Evolutionary conservation across 495 filamentous ascomycete genomes (phyloP).

Genomic region (Annulohypoxylon maeteangense): DNA sequence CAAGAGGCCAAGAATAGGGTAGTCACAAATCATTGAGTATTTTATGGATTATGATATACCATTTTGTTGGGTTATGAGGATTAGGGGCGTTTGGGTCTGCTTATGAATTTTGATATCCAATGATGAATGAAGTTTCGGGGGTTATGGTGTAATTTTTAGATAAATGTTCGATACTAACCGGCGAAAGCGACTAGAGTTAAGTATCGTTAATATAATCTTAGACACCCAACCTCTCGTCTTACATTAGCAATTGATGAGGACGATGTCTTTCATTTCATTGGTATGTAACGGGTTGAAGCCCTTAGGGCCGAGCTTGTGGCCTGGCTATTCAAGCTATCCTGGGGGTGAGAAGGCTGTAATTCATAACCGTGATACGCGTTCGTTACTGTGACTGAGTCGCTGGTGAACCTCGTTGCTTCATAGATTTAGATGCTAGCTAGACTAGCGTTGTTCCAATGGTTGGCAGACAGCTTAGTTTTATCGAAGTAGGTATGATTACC

Average conservation of each 20-base stretch:
- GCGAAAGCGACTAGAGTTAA: not conserved
- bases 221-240: too few relatives aligned
- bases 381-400: not conserved
- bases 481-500: too few relatives aligned
- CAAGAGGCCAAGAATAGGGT: not conserved
- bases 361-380: not conserved
- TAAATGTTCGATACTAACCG: not conserved
- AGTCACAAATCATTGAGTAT: not conserved
- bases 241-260: not conserved
- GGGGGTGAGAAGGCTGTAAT: not conserved
- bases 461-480: not conserved
- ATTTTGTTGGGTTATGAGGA: not conserved
- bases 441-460: not conserved
- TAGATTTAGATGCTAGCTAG: not conserved
- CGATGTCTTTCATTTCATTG: not conserved
- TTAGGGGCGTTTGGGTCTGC: too few relatives aligned
- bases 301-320: not conserved
- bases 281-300: not conserved
- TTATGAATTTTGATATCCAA: constrained; percentile 1
- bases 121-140: not conserved
- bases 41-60: not conserved
- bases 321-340: not conserved
- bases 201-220: too few relatives aligned
- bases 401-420: not conserved
- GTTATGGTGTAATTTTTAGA: not conserved